Percentiles rank a stretch among this genome's conserved stretches.
Evolutionary conservation across 768 basidiomycete species (phyloP).

Genomic region (Boletus bicolor): DNA sequence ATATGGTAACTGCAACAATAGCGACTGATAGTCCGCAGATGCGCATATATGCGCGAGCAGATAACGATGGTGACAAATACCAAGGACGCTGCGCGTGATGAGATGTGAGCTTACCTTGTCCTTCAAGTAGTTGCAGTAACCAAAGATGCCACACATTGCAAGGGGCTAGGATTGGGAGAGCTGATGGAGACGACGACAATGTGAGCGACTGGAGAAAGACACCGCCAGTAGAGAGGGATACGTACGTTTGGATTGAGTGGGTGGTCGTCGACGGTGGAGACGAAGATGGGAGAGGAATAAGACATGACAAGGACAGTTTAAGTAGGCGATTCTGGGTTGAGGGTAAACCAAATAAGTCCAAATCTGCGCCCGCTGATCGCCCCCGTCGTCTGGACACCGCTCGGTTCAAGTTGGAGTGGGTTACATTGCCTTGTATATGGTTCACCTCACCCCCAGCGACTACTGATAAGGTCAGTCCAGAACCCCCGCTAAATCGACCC

Average conservation of each 20-base stretch:
- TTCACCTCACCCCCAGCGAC: no score
- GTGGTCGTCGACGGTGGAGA: conserved; percentile 12
- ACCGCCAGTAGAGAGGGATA: background rate
- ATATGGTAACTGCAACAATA: conserved; percentile 15
- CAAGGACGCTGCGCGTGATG: background rate
- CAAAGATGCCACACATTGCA: conserved; percentile 93
- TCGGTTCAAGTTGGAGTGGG: conserved; percentile 8
- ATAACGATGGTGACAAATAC: background rate
- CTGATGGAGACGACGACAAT: background rate
- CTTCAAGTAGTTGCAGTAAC: conserved; percentile 90
- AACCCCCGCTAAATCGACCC: no score
- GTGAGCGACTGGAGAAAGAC: background rate
- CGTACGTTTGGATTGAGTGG: conserved; percentile 8
- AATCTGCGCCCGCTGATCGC: conserved; percentile 16
- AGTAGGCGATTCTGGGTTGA: conserved; percentile 31
- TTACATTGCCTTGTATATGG: background rate
- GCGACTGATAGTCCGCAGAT: background rate
- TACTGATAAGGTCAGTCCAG: background rate
- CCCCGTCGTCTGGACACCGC: conserved; percentile 18
- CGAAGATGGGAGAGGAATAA: conserved; percentile 24
- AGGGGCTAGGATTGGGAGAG: conserved; percentile 1
- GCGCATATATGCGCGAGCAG: conserved; percentile 8
- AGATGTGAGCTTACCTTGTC: conserved; percentile 68
- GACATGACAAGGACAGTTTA: conserved; percentile 19
- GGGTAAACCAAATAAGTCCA: conserved; percentile 33